Conservation (phyloP, 2,329 filamentous ascomycete genomes). For the Trichophyton verrucosum region DNA sequence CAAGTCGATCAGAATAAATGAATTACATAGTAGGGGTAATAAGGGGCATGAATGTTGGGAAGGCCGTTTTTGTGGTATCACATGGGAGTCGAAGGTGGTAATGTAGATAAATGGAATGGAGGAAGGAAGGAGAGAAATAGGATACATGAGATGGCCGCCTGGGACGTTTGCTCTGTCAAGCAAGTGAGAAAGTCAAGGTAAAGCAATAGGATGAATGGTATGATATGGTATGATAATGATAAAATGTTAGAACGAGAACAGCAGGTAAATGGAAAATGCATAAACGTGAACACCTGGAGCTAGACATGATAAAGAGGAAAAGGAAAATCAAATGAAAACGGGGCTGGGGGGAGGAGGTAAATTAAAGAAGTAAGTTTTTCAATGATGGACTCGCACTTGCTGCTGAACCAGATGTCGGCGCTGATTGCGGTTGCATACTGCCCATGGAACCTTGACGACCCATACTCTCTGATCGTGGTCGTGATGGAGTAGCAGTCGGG, state of each 20-base stretch:
- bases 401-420: constrained; percentile 31
- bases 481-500: background rate
- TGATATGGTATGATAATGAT: background rate
- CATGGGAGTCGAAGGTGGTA: background rate
- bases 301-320: background rate
- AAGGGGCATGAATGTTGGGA: background rate
- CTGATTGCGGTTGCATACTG: constrained; percentile 8
- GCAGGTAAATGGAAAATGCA: background rate
- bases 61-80: background rate
- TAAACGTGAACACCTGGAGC: background rate
- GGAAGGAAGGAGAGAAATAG: constrained; percentile 10
- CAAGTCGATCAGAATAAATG: background rate
- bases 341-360: background rate
- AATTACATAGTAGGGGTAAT: background rate
- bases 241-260: background rate
- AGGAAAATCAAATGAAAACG: background rate
- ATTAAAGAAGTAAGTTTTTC: constrained; percentile 57
- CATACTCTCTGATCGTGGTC: constrained; percentile 19
- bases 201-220: background rate
- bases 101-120: background rate
- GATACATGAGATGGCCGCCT: constrained; percentile 6
- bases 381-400: constrained; percentile 67
- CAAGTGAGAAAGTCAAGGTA: too few species aligned
- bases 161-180: background rate
- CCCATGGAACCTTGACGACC: background rate